These are phyloP conservation scores for Tolypocladium guangdongense DNA, from an alignment of 2,329 filamentous ascomycete species.

Conservation along the genomic window DNA sequence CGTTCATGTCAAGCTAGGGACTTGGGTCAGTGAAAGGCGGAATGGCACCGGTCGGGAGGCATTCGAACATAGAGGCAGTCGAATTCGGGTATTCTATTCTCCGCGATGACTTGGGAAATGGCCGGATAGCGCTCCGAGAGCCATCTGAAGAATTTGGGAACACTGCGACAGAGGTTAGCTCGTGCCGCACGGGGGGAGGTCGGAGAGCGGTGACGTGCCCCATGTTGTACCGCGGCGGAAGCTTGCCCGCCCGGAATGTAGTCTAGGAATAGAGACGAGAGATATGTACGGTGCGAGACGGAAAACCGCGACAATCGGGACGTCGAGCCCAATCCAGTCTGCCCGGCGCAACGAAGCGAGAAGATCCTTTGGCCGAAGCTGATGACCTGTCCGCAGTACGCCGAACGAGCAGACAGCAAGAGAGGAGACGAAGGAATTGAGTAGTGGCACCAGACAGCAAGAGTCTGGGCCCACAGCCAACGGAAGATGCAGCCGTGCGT, in stretches of 20 bases:
- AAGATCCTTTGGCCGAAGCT: background rate
- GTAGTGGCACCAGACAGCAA: background rate
- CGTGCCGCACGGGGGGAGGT: background rate
- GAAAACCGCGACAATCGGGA: background rate
- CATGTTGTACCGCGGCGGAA: conserved; percentile 11
- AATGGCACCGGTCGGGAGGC: background rate
- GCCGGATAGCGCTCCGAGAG: conserved; percentile 97
- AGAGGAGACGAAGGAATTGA: background rate
- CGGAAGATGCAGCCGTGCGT: background rate
- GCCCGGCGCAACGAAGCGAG: background rate
- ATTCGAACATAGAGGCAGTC: conserved; percentile 76
- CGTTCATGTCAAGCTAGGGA: conserved; percentile 82
- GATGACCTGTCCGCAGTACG: background rate
- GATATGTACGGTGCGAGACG: background rate
- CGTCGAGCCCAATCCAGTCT: background rate
- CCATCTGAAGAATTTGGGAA: conserved; percentile 95
- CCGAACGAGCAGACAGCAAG: background rate
- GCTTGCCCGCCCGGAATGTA: background rate
- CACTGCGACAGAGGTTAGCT: conserved; percentile 27
- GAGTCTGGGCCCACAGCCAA: background rate
- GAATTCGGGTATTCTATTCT: conserved; percentile 98
- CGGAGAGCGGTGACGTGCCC: conserved; percentile 11
- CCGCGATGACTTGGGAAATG: conserved; percentile 95
- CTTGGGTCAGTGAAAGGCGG: conserved; percentile 9
- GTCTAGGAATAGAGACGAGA: background rate